Conservation (phyloP, 106 monocot species). For the Vanilla planifolia region DNA sequence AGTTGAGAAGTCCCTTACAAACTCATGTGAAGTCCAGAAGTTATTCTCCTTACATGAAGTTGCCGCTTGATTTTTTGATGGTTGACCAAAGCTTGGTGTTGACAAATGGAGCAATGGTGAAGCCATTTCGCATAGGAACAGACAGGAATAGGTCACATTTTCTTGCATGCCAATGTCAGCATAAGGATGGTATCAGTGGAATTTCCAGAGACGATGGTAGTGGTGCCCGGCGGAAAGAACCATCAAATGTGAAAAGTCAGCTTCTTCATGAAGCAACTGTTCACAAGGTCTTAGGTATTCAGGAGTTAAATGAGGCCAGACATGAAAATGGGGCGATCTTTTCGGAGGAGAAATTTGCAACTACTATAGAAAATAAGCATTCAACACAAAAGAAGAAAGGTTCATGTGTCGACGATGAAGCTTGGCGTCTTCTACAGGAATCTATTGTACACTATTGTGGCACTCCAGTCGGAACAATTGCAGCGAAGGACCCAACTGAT, state of each 20-base stretch:
- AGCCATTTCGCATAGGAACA: constrained; percentile 1
- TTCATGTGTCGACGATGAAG: constrained; percentile 72
- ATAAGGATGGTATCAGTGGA: constrained; percentile 22
- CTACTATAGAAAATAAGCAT: constrained; percentile 14
- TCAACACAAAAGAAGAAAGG: constrained; percentile 25
- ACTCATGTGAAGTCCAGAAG: constrained; percentile 10
- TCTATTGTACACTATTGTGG: constrained; percentile 84
- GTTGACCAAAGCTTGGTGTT: constrained; percentile 2
- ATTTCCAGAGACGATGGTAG: constrained; percentile 41
- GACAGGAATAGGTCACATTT: background rate
- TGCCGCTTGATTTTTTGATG: background rate
- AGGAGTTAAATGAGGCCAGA: constrained; percentile 19
- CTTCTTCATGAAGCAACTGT: constrained; percentile 26
- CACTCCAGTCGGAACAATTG: constrained; percentile 92
- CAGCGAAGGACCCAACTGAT: constrained; percentile 88
- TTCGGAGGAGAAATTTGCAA: constrained; percentile 9
- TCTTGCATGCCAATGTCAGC: constrained; percentile 37
- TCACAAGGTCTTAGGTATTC: constrained; percentile 18
- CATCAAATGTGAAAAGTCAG: constrained; percentile 28
- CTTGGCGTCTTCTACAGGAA: constrained; percentile 69
- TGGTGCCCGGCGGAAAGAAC: constrained; percentile 46
- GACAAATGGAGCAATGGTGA: constrained; percentile 1
- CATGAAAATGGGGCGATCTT: constrained; percentile 18
- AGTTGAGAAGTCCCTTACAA: constrained; percentile 5
- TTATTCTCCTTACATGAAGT: background rate